Evolutionary conservation across 805 yeast species (phyloP).

Genomic region (Nakazawaea ambrosiae): DNA sequence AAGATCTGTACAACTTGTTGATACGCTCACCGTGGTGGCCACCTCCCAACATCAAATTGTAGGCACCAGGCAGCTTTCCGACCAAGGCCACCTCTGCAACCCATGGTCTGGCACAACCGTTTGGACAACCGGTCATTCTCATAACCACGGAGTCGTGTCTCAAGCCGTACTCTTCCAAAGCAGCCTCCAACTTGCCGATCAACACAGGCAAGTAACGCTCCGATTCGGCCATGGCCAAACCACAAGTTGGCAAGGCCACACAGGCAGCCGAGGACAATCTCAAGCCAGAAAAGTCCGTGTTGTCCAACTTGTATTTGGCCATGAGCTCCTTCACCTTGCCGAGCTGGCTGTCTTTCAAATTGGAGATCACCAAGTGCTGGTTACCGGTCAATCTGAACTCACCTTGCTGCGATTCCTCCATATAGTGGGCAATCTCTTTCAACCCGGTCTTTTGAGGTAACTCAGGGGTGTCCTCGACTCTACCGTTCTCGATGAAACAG

Average conservation of each 20-base stretch:
- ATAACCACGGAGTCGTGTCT: conserved; percentile 91
- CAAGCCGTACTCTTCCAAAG: conserved; percentile 85
- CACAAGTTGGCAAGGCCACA: conserved; percentile 98
- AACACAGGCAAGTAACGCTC: conserved; percentile 87
- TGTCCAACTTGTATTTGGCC: conserved; percentile 73
- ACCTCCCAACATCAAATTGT: conserved; percentile 92
- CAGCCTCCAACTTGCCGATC: conserved; percentile 74
- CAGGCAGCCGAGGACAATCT: conserved; percentile 92
- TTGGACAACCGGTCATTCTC: conserved; percentile 99
- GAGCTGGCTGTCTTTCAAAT: conserved; percentile 63
- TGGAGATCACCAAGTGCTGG: conserved; percentile 80
- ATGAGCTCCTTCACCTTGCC: conserved; percentile 55
- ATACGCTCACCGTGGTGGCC: conserved; percentile 90
- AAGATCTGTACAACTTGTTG: conserved; percentile 82
- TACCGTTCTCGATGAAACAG: conserved; percentile 91
- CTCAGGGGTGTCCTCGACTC: conserved; percentile 89
- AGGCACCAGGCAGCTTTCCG: conserved; percentile 91
- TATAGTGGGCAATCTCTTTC: conserved; percentile 64
- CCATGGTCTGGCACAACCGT: conserved; percentile 99
- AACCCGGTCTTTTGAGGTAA: conserved; percentile 87
- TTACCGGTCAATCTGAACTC: conserved; percentile 93
- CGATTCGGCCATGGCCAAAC: conserved; percentile 97
- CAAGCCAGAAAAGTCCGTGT: conserved; percentile 73
- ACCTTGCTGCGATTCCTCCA: conserved; percentile 57
- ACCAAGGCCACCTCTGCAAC: conserved; percentile 92